Percentiles rank a stretch among this genome's conserved stretches.
phyloP scores from a whole-genome alignment of 768 basidiomycete species.

The Termitomyces sp. region DNA sequence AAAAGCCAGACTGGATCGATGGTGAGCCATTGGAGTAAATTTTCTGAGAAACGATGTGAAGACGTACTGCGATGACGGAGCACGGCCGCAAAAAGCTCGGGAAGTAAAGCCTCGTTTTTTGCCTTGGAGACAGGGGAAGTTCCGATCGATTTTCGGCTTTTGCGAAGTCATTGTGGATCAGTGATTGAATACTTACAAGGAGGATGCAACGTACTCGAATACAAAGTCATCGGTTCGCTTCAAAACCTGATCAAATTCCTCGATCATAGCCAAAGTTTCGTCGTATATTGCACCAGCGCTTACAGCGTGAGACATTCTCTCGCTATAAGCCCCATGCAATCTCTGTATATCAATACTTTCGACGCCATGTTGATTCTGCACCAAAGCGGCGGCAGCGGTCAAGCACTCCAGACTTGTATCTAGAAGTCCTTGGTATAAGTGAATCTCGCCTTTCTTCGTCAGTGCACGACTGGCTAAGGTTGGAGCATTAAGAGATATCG shows the following conservation, averaged over 20 bases:
- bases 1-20: slow-evolving; percentile 53
- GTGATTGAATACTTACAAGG: background rate
- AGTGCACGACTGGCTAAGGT: slow-evolving; percentile 60
- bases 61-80: slow-evolving; percentile 64
- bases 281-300: slow-evolving; percentile 51
- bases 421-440: slow-evolving; percentile 54
- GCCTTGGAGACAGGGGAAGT: slow-evolving; percentile 22
- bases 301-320: slow-evolving; percentile 29
- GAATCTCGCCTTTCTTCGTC: slow-evolving; percentile 62
- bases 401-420: slow-evolving; percentile 54
- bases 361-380: slow-evolving; percentile 42
- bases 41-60: background rate
- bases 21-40: background rate
- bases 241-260: slow-evolving; percentile 54
- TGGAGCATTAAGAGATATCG: slow-evolving; percentile 60
- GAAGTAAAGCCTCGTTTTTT: slow-evolving; percentile 46
- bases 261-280: slow-evolving; percentile 51
- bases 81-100: slow-evolving; percentile 53
- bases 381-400: slow-evolving; percentile 37
- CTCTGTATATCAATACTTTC: slow-evolving; percentile 56
- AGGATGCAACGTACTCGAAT: slow-evolving; percentile 32
- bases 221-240: slow-evolving; percentile 41
- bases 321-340: slow-evolving; percentile 49
- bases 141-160: slow-evolving; percentile 40
- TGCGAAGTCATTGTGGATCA: slow-evolving; percentile 13